These are phyloP conservation scores for Hyaloperonospora arabidopsidis DNA, from an alignment of 352 stramenopile genomes.

Conservation along the genomic window DNA sequence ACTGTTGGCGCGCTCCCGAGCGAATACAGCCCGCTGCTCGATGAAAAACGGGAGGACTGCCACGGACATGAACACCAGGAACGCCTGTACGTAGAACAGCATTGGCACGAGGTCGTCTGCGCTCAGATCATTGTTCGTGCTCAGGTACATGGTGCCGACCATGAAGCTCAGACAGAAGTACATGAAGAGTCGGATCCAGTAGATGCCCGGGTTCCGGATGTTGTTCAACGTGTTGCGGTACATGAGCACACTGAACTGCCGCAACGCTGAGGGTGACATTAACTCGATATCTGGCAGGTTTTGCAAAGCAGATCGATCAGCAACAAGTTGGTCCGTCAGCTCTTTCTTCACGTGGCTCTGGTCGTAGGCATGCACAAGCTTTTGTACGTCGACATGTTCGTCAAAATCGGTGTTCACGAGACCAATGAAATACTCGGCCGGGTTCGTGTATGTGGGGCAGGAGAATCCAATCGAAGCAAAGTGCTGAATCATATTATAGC, in stretches of 20 bases:
- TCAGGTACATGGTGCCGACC: slow-evolving; percentile 65
- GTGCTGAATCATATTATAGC: slow-evolving; percentile 31
- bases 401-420: slow-evolving; percentile 55
- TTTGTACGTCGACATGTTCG: slow-evolving; percentile 24
- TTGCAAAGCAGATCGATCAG: slow-evolving; percentile 14
- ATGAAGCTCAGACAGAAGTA: slow-evolving; percentile 62
- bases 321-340: slow-evolving; percentile 6
- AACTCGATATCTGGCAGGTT: slow-evolving; percentile 18
- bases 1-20: slow-evolving; percentile 55
- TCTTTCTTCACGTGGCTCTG: slow-evolving; percentile 12
- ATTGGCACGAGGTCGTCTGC: slow-evolving; percentile 42
- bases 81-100: slow-evolving; percentile 83
- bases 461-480: slow-evolving; percentile 28
- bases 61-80: slow-evolving; percentile 86
- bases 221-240: slow-evolving; percentile 58
- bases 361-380: slow-evolving; percentile 18
- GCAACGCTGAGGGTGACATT: slow-evolving; percentile 21
- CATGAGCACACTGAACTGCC: slow-evolving; percentile 40
- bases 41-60: slow-evolving; percentile 83
- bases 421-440: slow-evolving; percentile 48
- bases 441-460: slow-evolving; percentile 47
- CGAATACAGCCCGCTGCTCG: slow-evolving; percentile 63
- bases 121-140: slow-evolving; percentile 33
- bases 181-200: slow-evolving; percentile 62
- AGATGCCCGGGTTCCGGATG: slow-evolving; percentile 56